Base-by-base conservation (phyloP, 108 stramenopile species). In the Nannochloropsis gaditana region DNA sequence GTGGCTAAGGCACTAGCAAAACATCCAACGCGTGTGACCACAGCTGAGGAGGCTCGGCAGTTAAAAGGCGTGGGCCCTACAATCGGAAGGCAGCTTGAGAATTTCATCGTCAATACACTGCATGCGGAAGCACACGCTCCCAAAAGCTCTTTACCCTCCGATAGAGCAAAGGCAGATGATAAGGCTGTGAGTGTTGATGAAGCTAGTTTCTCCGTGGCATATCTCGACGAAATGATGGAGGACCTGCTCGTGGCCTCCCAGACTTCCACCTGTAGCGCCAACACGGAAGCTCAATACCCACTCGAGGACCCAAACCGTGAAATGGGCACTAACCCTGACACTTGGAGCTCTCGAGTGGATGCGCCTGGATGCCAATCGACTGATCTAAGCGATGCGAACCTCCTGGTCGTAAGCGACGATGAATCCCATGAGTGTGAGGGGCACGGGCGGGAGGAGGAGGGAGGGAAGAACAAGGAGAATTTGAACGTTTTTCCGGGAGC, bases 401-500 rank as follows among this genome's bases (percentile, higher is more conserved):
- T 31, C 31, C 31, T 31, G 31, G 31, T 31, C 31, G 31, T 31
- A 31, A 73, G 59, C 59, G 59, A 73, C 59, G 59, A 73, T 73
- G 31, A 31, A 31, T 31, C 31, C 31, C 31, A 31, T 31, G 59
- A 73, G 59, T 4, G 8, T 6, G 59, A 73, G 59, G 6, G n/a
- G n/a, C 19, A n/a, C 19, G 59, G n/a, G 8, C 19, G n/a, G n/a
- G 59, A 73, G 59, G 6, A 6, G 59, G 19, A 73, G 59, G 59
- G n/a, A 73, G n/a, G 59, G n/a, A n/a, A 73, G 59, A n/a, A 3
- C 59, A 73, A 73, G 59, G 59, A 73, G 59, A 73, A 73, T 73
- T 6, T 73, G 8, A 4, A n/a, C 19, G 59, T 2, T 0, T n/a
- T 73, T n/a, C 19, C 59, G 3, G n/a, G 5, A 73, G 59, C n/a